These are phyloP conservation scores for Hyphopichia burtonii DNA, from an alignment of 1,139 yeast genomes.

Conservation along the genomic window DNA sequence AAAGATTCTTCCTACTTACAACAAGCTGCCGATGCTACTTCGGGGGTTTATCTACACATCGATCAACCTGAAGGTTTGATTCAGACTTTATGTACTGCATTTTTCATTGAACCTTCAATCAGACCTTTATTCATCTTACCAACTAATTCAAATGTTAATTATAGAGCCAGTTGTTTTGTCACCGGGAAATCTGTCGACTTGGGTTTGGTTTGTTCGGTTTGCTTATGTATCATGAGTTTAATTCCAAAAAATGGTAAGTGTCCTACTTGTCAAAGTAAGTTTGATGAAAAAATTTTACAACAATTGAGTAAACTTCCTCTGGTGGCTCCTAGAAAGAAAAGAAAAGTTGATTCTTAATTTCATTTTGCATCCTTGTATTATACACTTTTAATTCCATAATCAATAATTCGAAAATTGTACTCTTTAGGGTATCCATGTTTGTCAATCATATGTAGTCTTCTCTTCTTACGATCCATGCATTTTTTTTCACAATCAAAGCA, in stretches of 20 bases:
- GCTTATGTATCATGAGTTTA: slow-evolving; percentile 76
- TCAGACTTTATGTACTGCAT: slow-evolving; percentile 63
- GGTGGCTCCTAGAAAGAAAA: slow-evolving; percentile 40
- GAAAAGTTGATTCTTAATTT: slow-evolving; percentile 18
- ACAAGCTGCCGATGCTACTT: slow-evolving; percentile 94
- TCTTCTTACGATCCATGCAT: slow-evolving; percentile 29
- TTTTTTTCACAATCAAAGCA: slow-evolving; percentile 45
- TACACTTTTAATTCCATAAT: slow-evolving; percentile 15
- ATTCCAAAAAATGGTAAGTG: slow-evolving; percentile 55
- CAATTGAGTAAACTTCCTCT: slow-evolving; percentile 52
- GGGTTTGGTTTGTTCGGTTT: slow-evolving; percentile 94
- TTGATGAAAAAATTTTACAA: slow-evolving; percentile 48
- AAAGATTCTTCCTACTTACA: slow-evolving; percentile 79
- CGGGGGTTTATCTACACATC: slow-evolving; percentile 80
- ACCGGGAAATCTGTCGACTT: slow-evolving; percentile 88
- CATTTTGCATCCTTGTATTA: not conserved
- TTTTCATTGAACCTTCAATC: slow-evolving; percentile 79
- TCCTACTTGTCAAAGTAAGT: slow-evolving; percentile 53
- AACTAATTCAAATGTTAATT: slow-evolving; percentile 83
- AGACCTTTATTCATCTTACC: slow-evolving; percentile 77
- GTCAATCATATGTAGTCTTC: slow-evolving; percentile 48
- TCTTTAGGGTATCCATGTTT: slow-evolving; percentile 50
- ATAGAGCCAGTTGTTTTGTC: slow-evolving; percentile 89
- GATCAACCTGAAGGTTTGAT: slow-evolving; percentile 76
- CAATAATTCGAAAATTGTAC: slow-evolving; percentile 39